Base-by-base conservation (phyloP, 164 flowering plant species). In the Macadamia integrifolia region DNA sequence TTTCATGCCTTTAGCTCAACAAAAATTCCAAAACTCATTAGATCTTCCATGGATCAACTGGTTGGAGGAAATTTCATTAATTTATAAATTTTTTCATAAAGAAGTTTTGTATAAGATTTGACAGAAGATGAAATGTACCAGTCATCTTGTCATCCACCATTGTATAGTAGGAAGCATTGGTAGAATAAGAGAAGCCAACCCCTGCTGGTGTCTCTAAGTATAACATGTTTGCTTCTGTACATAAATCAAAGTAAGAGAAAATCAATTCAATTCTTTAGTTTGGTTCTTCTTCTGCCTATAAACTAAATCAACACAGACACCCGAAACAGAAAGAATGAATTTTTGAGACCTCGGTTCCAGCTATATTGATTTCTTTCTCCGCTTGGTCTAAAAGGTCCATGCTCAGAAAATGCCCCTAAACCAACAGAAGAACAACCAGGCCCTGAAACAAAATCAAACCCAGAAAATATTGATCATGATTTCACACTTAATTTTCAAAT, bases 131-230 rank as follows among this genome's bases (percentile, higher is more conserved):
- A 13, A 50, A 9, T 15, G 48, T 58, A 79, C 86, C 86, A 71
- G 86, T 78, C 14, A 72, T 76, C 1, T 70, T 62, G 48, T 82
- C 86, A 58, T 76, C 53, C 9, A 80, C 77, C 0, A 8, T 49
- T 1, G 23, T 6, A 40, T 80, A 82, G 71, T 63, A 78, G 13
- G 82, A 74, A 11, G 44, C 28, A 42, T 82, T 71, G 0, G 64
- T 50, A 18, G 85, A 80, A 56, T 77, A 82, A 8, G 85, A 82
- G 75, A 82, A 80, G 0, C 85, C 85, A 62, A 82, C 85, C 57
- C 81, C 83, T 31, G 79, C 83, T 31, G 85, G 83, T 53, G 85
- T 70, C 14, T 82, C 81, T 74, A 82, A 58, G 70, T 82, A 78
- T 56, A 80, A 62, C 75, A 82, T 76, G 40, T 80, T 80, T 70